Conservation (phyloP, 768 basidiomycete genomes). For the Amanita molliuscula region DNA sequence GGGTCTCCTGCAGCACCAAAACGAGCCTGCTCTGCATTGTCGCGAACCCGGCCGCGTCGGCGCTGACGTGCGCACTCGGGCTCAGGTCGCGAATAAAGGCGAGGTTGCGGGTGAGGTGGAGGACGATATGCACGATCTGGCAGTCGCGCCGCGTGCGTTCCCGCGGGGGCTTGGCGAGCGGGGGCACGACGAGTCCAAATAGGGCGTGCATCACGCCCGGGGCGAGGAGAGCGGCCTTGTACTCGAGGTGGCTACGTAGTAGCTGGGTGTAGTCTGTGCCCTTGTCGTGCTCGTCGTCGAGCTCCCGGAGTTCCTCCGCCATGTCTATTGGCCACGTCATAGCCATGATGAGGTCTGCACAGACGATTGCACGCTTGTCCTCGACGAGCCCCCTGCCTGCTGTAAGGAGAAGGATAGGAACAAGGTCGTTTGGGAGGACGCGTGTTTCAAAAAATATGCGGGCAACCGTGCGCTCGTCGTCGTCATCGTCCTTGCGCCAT, state of each 20-base stretch:
- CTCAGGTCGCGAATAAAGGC: slow-evolving; percentile 86
- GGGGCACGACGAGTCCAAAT: slow-evolving; percentile 68
- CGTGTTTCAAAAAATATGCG: slow-evolving; percentile 88
- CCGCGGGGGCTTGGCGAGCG: slow-evolving; percentile 56
- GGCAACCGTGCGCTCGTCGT: slow-evolving; percentile 93
- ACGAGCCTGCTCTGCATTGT: slow-evolving; percentile 73
- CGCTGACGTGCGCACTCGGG: slow-evolving; percentile 55
- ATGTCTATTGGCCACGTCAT: slow-evolving; percentile 99
- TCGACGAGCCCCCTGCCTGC: slow-evolving; percentile 71
- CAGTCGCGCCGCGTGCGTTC: slow-evolving; percentile 73
- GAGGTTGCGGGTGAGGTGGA: slow-evolving; percentile 90
- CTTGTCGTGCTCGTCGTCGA: slow-evolving; percentile 72
- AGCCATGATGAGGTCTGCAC: slow-evolving; percentile 84
- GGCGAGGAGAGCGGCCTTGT: slow-evolving; percentile 73
- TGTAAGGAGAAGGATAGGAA: slow-evolving; percentile 76
- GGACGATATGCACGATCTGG: slow-evolving; percentile 78
- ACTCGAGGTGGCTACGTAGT: slow-evolving; percentile 69
- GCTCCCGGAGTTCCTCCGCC: slow-evolving; percentile 87
- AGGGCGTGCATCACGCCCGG: slow-evolving; percentile 63
- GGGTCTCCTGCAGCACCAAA: slow-evolving; percentile 55
- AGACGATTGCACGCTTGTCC: slow-evolving; percentile 74
- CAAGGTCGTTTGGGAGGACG: slow-evolving; percentile 75
- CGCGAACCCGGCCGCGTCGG: slow-evolving; percentile 73
- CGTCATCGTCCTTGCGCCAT: slow-evolving; percentile 94
- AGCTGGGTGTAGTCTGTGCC: slow-evolving; percentile 87